phyloP scores from a whole-genome alignment of 2,329 filamentous ascomycete genomes.

The Microsporum audouinii region DNA sequence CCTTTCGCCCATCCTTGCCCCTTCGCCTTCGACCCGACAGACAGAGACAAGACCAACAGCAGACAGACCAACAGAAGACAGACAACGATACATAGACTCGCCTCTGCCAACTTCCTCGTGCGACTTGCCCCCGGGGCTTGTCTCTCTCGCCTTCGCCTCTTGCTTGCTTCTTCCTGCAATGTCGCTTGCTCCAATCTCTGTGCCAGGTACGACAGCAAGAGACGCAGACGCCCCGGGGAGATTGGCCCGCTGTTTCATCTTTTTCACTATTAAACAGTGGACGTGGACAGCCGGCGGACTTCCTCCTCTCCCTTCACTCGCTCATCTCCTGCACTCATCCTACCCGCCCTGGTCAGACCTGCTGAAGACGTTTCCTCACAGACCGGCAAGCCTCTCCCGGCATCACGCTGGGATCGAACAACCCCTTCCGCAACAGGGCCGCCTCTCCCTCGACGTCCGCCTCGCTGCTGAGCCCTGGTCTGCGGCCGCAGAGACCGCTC shows the following conservation, averaged over 20 bases:
- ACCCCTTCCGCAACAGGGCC: slow-evolving; percentile 40
- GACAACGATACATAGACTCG: background rate
- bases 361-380: slow-evolving; percentile 1
- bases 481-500: slow-evolving; percentile 32
- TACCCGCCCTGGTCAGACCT: slow-evolving; percentile 17
- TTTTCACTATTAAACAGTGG: background rate
- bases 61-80: background rate
- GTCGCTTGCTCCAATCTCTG: slow-evolving; percentile 19
- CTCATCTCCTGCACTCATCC: too few relatives aligned
- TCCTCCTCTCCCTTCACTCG: background rate
- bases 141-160: background rate
- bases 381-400: slow-evolving; percentile 25
- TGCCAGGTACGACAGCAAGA: slow-evolving; percentile 17
- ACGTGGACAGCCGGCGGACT: background rate
- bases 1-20: background rate
- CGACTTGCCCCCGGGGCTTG: background rate
- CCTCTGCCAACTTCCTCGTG: background rate
- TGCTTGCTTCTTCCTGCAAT: slow-evolving; percentile 9
- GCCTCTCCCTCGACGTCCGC: slow-evolving; percentile 24
- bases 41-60: background rate
- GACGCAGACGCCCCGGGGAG: background rate
- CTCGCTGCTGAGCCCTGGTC: slow-evolving; percentile 19
- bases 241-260: slow-evolving; percentile 3
- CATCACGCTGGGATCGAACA: slow-evolving; percentile 36
- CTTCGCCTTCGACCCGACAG: background rate